Conservation (phyloP, 768 basidiomycete species). For the Coprinopsis marcescibilis region DNA sequence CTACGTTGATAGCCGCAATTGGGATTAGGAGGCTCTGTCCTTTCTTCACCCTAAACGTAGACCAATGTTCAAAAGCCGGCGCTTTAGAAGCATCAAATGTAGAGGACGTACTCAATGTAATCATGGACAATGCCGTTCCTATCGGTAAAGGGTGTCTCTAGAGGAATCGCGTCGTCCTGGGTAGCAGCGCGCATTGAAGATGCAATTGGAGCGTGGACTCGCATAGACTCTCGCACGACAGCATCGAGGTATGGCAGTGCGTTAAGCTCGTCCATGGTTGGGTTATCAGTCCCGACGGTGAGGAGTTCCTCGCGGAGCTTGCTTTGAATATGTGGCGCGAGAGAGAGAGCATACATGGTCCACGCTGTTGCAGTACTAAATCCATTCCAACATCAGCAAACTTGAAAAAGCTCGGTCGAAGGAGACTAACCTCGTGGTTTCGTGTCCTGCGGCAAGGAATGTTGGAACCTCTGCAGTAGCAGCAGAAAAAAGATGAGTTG, state of each 20-base stretch:
- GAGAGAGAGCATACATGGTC: slow-evolving; percentile 52
- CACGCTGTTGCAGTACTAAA: slow-evolving; percentile 43
- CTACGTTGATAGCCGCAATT: slow-evolving; percentile 45
- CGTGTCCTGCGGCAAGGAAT: slow-evolving; percentile 55
- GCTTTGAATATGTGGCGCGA: slow-evolving; percentile 41
- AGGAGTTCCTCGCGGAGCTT: slow-evolving; percentile 55
- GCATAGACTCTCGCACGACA: slow-evolving; percentile 54
- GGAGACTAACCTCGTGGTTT: slow-evolving; percentile 33
- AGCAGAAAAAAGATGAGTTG: too few species aligned
- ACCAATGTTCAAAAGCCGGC: background rate
- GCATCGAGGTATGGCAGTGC: slow-evolving; percentile 62
- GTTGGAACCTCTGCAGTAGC: slow-evolving; percentile 48
- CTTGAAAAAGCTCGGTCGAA: background rate
- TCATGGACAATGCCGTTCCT: slow-evolving; percentile 33
- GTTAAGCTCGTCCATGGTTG: slow-evolving; percentile 64
- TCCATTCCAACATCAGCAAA: background rate
- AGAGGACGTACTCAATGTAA: slow-evolving; percentile 33
- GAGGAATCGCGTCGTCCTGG: slow-evolving; percentile 47
- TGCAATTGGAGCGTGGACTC: slow-evolving; percentile 48
- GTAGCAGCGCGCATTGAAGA: slow-evolving; percentile 36
- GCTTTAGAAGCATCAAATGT: background rate
- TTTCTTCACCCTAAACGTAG: slow-evolving; percentile 36
- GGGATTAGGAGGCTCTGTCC: slow-evolving; percentile 43
- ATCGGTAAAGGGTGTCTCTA: slow-evolving; percentile 42
- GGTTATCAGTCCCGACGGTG: slow-evolving; percentile 43